phyloP scores from a whole-genome alignment of 768 basidiomycete genomes.

The Trametes punicea region DNA sequence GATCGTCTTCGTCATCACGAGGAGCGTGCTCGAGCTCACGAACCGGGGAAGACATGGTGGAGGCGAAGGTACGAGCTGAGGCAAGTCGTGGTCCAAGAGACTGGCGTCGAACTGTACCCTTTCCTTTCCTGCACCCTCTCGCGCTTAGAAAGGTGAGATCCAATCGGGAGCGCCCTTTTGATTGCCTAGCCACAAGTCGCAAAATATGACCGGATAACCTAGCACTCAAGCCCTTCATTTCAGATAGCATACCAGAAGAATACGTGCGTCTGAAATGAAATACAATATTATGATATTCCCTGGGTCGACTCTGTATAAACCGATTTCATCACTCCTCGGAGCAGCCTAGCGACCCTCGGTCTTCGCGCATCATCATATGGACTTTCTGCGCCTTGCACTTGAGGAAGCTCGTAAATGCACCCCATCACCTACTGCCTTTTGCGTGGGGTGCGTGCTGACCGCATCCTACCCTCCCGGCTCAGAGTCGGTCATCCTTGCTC shows the following conservation, averaged over 20 bases:
- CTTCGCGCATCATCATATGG: neutral
- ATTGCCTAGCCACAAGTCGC: neutral
- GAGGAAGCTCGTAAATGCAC: slow-evolving; percentile 66
- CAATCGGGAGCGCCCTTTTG: neutral
- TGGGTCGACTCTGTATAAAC: too few species aligned
- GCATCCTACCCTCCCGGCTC: slow-evolving; percentile 37
- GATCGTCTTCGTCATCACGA: slow-evolving; percentile 47
- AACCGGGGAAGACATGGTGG: slow-evolving; percentile 40
- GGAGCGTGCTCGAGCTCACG: slow-evolving; percentile 33
- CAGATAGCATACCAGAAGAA: too few species aligned
- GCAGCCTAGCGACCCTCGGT: neutral
- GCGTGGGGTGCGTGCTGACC: slow-evolving; percentile 83
- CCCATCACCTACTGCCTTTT: slow-evolving; percentile 76
- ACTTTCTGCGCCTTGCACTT: slow-evolving; percentile 63
- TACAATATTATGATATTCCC: too few species aligned
- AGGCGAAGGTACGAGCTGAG: slow-evolving; percentile 4
- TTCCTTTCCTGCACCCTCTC: neutral
- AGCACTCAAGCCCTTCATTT: too few species aligned
- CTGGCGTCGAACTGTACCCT: slow-evolving; percentile 1
- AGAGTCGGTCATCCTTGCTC: slow-evolving; percentile 56
- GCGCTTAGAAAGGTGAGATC: slow-evolving; percentile 13
- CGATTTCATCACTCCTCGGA: too few species aligned
- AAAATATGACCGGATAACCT: neutral
- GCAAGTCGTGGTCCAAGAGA: slow-evolving; percentile 8
- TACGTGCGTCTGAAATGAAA: too few species aligned